These are phyloP conservation scores for Xerocomellus amylosporus DNA, from an alignment of 768 basidiomycete species.

Conservation along the genomic window DNA sequence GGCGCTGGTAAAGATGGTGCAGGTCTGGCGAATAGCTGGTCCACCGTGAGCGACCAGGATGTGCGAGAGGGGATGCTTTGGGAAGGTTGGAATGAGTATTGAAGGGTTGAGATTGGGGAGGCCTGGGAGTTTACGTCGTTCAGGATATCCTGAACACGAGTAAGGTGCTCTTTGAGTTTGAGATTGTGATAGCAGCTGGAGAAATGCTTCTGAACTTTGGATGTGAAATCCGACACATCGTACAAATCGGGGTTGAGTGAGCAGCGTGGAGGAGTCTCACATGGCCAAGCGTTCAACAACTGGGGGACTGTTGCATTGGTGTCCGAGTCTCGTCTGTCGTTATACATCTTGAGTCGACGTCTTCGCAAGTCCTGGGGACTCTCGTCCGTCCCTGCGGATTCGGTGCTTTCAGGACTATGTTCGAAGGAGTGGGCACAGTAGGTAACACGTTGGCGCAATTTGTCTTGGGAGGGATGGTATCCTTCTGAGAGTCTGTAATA, in stretches of 20 bases:
- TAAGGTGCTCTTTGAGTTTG: conserved; percentile 14
- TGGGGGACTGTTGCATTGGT: background rate
- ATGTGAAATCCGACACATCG: background rate
- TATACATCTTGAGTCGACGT: conserved; percentile 2
- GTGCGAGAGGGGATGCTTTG: background rate
- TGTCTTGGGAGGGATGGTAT: background rate
- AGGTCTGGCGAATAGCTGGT: conserved; percentile 6
- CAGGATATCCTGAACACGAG: conserved; percentile 9
- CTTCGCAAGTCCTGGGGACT: background rate
- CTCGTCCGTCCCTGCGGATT: background rate
- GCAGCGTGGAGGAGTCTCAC: conserved; percentile 1
- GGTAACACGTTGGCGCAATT: background rate
- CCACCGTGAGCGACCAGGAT: background rate
- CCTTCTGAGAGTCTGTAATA: conserved; percentile 12
- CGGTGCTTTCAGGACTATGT: conserved; percentile 5
- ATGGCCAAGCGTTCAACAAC: conserved; percentile 14
- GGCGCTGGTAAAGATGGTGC: background rate
- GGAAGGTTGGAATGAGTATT: conserved; percentile 8
- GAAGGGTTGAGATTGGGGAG: background rate
- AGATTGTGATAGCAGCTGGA: conserved; percentile 15
- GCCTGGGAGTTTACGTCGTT: background rate
- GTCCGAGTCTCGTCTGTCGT: background rate
- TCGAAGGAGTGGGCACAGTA: background rate
- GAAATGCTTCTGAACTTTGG: conserved; percentile 4
- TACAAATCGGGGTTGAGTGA: conserved; percentile 1